Evolutionary conservation across 2,329 filamentous ascomycete genomes (phyloP), one percentile per base, ranked within the genome.

Genomic region (Cordyceps cateniannulata): DNA sequence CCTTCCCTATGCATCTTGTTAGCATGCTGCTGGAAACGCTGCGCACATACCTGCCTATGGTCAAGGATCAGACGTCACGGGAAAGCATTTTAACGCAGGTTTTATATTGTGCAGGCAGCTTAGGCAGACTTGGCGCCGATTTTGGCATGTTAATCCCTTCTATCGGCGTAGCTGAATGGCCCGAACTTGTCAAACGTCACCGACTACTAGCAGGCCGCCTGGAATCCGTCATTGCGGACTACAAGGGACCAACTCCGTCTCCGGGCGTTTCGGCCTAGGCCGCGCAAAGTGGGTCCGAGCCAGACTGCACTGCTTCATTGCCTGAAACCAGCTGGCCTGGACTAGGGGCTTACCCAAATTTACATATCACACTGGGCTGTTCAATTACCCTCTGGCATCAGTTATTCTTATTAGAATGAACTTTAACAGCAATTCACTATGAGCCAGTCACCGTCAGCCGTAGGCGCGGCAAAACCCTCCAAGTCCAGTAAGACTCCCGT

Each of bases 11-110:
- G 25, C 87, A 96, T 69, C 81, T 99, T 1, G 85, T 96, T 18
- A 85, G 89, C 49, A 85, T 96, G 76, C 80, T 99, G 25, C 86
- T 89, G 44, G 86, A 90, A 58, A 95, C 90, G 0, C 76, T 96
- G 51, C 82, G 83, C 59, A 75, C 76, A 16, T 96, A 97, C 71
- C 79, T 98, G 2, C 90, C 92, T 0, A 91, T 89, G 54, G 85
- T 98, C 3, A 85, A 83, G 65, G 93, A 97, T 68, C 87, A 87
- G 64, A 84, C 88, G 25, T 88, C 90, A 0, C 80, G 92, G 35
- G 93, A 98, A 70, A 96, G 91, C 69, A 81, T 98, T 59, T 76
- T 97, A 42, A 98, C 93, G 0, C 93, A 98, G 71, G 90, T 97
- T 0, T 77, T 98, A 9, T 98, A 97, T 74, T 96, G 92, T 68